Evolutionary conservation across 768 basidiomycete genomes (phyloP).

Genomic region (Lactarius evosmus): DNA sequence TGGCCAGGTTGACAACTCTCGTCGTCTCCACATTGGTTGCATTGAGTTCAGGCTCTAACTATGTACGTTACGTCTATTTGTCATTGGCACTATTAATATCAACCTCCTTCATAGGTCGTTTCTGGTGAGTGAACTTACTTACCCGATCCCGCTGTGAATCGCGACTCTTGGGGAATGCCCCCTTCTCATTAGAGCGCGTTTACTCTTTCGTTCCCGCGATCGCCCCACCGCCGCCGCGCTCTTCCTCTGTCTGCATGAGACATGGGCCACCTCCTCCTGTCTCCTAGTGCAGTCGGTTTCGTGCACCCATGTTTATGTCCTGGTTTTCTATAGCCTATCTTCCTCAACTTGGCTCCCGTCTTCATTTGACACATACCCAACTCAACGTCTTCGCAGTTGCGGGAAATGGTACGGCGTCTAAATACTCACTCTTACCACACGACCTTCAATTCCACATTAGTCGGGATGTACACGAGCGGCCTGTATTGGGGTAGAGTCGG

Average conservation of each 20-base stretch:
- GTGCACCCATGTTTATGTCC: constrained; percentile 3
- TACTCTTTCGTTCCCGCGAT: neutral
- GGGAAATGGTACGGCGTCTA: constrained; percentile 56
- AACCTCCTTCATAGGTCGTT: constrained; percentile 33
- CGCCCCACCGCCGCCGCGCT: too few relatives aligned
- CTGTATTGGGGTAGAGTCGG: constrained; percentile 80
- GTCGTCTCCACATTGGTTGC: constrained; percentile 57
- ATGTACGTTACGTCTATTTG: constrained; percentile 45
- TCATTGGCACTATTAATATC: neutral
- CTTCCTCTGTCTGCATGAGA: neutral
- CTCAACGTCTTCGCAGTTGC: constrained; percentile 80
- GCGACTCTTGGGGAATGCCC: neutral
- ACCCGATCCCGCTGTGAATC: neutral
- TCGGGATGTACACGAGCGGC: constrained; percentile 74
- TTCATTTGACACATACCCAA: constrained; percentile 74
- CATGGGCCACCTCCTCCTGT: neutral
- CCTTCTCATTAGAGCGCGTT: neutral
- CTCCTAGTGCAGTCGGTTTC: neutral
- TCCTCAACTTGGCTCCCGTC: constrained; percentile 77
- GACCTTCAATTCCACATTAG: constrained; percentile 35
- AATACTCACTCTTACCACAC: neutral
- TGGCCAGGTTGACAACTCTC: constrained; percentile 33
- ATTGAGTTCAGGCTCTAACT: constrained; percentile 67
- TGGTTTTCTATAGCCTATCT: constrained; percentile 62
- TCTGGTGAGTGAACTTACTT: constrained; percentile 34